A percentile compares a stretch with the other conserved stretches of the same genome.
Evolutionary conservation across 2,329 filamentous ascomycete species (phyloP).

Genomic region (Colletotrichum sp.): DNA sequence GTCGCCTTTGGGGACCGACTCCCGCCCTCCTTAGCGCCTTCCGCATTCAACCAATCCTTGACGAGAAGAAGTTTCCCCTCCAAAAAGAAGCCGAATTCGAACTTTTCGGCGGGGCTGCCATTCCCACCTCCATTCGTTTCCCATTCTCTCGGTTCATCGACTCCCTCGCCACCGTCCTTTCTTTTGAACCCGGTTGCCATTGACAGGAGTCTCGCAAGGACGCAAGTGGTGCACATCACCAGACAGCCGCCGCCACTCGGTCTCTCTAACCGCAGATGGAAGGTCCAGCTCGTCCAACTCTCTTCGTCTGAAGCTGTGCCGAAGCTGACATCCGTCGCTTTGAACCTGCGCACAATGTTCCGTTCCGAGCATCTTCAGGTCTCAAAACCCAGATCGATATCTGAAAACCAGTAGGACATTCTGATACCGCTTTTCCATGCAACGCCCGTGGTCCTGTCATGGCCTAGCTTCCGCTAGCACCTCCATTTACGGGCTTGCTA

Average conservation of each 20-base stretch:
- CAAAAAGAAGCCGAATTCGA: constrained; percentile 2
- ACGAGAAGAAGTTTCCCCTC: background rate
- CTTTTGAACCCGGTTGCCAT: background rate
- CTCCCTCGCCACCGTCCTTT: background rate
- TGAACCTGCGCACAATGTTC: background rate
- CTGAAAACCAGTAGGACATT: background rate
- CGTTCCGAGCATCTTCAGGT: background rate
- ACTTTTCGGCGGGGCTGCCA: background rate
- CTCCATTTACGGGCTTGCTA: background rate
- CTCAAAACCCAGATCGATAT: background rate
- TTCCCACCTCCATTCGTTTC: background rate
- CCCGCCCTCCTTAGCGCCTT: background rate
- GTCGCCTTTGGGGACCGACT: background rate
- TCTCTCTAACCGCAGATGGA: background rate
- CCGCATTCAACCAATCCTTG: background rate
- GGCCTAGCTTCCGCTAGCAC: background rate
- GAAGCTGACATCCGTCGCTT: constrained; percentile 1
- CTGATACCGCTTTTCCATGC: background rate
- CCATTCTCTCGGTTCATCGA: background rate
- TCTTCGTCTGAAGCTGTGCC: constrained; percentile 2
- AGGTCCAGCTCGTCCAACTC: background rate
- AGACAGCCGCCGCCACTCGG: background rate
- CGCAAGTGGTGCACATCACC: background rate
- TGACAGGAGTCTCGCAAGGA: background rate
- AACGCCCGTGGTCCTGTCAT: background rate